Evolutionary conservation across 2,329 filamentous ascomycete species (phyloP).

Genomic region (Penicillium hesseltinei): DNA sequence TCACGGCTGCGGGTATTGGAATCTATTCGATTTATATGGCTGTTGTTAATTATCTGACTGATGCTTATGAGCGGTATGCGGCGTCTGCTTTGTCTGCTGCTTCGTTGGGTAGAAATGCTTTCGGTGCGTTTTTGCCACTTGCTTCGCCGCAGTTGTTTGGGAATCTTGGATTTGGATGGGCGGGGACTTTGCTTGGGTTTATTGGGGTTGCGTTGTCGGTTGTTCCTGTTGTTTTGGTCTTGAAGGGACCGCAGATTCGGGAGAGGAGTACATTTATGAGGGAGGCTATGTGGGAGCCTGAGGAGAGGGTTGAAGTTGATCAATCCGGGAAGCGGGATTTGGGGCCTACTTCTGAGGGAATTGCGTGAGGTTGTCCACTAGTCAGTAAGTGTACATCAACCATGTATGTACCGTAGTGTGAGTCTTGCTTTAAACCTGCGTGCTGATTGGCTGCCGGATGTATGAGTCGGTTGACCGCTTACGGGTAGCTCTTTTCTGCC

Average conservation of each 20-base stretch:
- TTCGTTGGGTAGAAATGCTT: slow-evolving; percentile 45
- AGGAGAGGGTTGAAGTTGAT: slow-evolving; percentile 14
- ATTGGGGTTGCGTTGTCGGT: slow-evolving; percentile 40
- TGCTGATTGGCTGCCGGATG: no score
- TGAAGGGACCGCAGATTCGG: slow-evolving; percentile 42
- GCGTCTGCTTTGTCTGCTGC: slow-evolving; percentile 49
- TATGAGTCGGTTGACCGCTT: no score
- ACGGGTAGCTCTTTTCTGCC: no score
- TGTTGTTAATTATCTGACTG: slow-evolving; percentile 50
- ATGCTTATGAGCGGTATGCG: slow-evolving; percentile 51
- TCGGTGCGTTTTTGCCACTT: slow-evolving; percentile 49
- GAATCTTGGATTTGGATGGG: slow-evolving; percentile 46
- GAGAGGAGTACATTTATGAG: slow-evolving; percentile 31
- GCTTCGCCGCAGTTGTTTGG: slow-evolving; percentile 44
- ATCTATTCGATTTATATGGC: slow-evolving; percentile 49
- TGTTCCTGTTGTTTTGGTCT: slow-evolving; percentile 44
- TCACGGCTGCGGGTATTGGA: slow-evolving; percentile 40
- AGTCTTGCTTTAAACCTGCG: no score
- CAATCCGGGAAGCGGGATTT: slow-evolving; percentile 2
- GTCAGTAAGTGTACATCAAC: not conserved
- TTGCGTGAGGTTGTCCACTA: not conserved
- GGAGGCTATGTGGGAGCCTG: slow-evolving; percentile 23
- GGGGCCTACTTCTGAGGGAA: slow-evolving; percentile 1
- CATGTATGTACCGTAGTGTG: no score
- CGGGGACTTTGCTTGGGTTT: slow-evolving; percentile 45